Evolutionary conservation across 192 early-diverging fungal species (phyloP).

Genomic region (Dissophora globulifera): DNA sequence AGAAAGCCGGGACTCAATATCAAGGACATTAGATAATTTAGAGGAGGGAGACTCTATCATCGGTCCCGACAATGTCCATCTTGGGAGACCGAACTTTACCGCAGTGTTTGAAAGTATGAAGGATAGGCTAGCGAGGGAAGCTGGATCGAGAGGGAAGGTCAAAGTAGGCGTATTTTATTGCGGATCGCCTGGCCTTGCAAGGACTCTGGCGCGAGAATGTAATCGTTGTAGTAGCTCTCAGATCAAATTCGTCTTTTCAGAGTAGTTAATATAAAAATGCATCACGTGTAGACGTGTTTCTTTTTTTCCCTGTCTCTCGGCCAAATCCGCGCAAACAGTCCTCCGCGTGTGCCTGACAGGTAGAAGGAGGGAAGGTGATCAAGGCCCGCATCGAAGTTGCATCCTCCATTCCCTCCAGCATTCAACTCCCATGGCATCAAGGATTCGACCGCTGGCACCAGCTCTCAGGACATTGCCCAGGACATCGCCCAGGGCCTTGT

Average conservation of each 20-base stretch:
- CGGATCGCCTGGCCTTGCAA: constrained; percentile 74
- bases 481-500: constrained; percentile 11
- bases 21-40: constrained; percentile 66
- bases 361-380: too few relatives aligned
- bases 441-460: constrained; percentile 45
- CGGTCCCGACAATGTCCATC: constrained; percentile 68
- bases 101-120: constrained; percentile 69
- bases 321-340: not conserved
- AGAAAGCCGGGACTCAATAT: constrained; percentile 57
- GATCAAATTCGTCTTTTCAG: constrained; percentile 24
- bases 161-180: constrained; percentile 89
- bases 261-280: constrained; percentile 5
- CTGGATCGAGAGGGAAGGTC: constrained; percentile 14
- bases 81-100: constrained; percentile 82
- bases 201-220: constrained; percentile 58
- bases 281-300: not conserved
- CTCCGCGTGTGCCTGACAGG: not conserved
- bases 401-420: not conserved
- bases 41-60: constrained; percentile 43
- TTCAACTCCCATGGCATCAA: constrained; percentile 37
- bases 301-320: not conserved
- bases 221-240: not conserved
- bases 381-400: not conserved
- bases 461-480: constrained; percentile 37
- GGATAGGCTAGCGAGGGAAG: constrained; percentile 11